Percentiles rank a stretch among this genome's conserved stretches.
These are phyloP conservation scores for Ilex asprella DNA, from an alignment of 257 asterid species.

Conservation along the genomic window DNA sequence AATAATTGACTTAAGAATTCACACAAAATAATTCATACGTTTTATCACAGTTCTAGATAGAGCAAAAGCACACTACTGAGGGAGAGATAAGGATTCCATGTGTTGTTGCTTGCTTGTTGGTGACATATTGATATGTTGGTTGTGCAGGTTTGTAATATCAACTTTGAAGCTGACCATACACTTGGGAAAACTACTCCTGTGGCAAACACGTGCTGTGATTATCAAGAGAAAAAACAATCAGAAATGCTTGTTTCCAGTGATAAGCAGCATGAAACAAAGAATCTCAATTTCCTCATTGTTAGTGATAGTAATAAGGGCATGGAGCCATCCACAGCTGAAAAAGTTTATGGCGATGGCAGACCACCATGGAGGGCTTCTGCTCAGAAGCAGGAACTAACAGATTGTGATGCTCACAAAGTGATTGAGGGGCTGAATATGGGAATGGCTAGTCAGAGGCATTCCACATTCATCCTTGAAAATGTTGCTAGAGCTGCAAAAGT, in stretches of 20 bases:
- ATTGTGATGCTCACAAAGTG: background rate
- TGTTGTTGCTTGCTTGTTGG: background rate
- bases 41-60: background rate
- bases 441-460: background rate
- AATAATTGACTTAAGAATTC: background rate
- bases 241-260: constrained; percentile 4
- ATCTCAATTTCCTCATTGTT: constrained; percentile 1
- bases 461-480: background rate
- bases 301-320: background rate
- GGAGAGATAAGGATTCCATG: background rate
- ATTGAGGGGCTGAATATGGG: background rate
- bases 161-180: constrained; percentile 1
- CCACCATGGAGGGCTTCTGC: background rate
- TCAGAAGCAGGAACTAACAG: background rate
- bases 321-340: background rate
- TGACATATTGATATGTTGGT: background rate
- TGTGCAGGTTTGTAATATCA: constrained; percentile 16
- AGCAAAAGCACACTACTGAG: constrained; percentile 2
- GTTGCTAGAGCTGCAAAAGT: constrained; percentile 1
- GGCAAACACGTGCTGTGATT: background rate
- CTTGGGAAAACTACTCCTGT: constrained; percentile 1
- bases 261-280: constrained; percentile 1
- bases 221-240: constrained; percentile 4
- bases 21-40: background rate
- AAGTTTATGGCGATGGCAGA: background rate